Base-by-base conservation (phyloP, 345 rosid genomes). In the Garcia nutans region DNA sequence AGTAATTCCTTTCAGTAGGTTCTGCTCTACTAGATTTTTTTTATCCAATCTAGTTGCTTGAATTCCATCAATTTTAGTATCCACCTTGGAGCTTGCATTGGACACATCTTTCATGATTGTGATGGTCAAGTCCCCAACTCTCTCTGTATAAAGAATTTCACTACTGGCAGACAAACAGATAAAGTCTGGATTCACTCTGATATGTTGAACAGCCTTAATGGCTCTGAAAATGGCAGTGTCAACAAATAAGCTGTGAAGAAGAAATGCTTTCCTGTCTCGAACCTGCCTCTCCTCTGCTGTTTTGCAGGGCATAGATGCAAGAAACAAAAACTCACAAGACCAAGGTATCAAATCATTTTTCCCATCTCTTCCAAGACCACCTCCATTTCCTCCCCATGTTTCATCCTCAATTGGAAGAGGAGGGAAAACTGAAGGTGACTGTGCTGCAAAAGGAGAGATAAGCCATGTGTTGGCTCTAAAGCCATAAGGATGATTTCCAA, bases 381-480 rank as follows among this genome's bases (percentile, higher is more conserved):
- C 99, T 78, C 98, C 95, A 76, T 88, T 88, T 66, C 99, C 99
- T 72, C 92, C 96, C 99, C 97, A 96, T 41, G 74, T 83, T 83
- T 88, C 97, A 84, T 93, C 98, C 90, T 96, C 98, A 6, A 79
- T 82, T 31, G 99, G 95, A 52, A 93, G 89, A 73, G 91, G 83
- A 24, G 96, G 96, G 80, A 90, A 92, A 37, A 71, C 77, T 64
- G 93, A 86, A 31, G 95, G 91, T 76, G 82, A 82, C 79, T 89
- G 96, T 13, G 95, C 93, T 33, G 92, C 93, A 22, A 86, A 68
- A 20, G 97, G 97, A 74, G 97, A 93, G 74, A 89, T 83, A 76
- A 96, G 96, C 98, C 99, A 96, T 9, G 98, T 96, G 85, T 96
- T 96, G 74, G 99, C 94, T 85, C 98, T 88, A 79, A 96, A 96